Conservation (phyloP, 768 basidiomycete genomes). For the Cubamyces sp. region DNA sequence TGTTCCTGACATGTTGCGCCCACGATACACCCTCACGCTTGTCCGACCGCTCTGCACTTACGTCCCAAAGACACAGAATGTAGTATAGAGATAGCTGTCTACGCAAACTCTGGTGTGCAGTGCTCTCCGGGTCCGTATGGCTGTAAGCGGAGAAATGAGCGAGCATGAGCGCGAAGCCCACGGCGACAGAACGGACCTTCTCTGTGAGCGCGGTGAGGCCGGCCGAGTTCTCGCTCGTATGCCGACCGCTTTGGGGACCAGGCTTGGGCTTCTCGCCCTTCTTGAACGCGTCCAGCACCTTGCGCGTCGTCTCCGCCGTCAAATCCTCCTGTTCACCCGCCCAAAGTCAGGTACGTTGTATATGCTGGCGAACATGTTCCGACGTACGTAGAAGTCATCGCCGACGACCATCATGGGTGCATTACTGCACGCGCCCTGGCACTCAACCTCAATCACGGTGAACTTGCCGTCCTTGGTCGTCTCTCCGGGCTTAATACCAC, state of each 20-base stretch:
- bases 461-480: constrained; percentile 98
- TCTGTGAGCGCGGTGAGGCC: constrained; percentile 80
- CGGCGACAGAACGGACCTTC: constrained; percentile 53
- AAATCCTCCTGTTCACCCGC: constrained; percentile 72
- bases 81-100: constrained; percentile 17
- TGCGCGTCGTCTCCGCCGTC: constrained; percentile 74
- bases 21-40: neutral
- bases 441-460: constrained; percentile 97
- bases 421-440: constrained; percentile 97
- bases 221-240: constrained; percentile 92
- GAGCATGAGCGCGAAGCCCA: constrained; percentile 2
- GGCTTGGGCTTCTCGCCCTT: constrained; percentile 87
- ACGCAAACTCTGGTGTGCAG: constrained; percentile 78
- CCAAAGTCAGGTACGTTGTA: neutral
- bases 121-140: constrained; percentile 94
- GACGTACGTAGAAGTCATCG: constrained; percentile 93
- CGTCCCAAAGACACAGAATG: neutral
- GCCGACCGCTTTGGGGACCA: constrained; percentile 89
- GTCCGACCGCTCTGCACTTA: neutral
- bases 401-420: constrained; percentile 96
- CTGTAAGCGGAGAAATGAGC: constrained; percentile 43
- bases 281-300: constrained; percentile 76
- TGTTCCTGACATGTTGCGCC: neutral
- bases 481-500: constrained; percentile 82
- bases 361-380: neutral